phyloP scores from a whole-genome alignment of 345 rosid genomes.

The Rhodamnia argentea region DNA sequence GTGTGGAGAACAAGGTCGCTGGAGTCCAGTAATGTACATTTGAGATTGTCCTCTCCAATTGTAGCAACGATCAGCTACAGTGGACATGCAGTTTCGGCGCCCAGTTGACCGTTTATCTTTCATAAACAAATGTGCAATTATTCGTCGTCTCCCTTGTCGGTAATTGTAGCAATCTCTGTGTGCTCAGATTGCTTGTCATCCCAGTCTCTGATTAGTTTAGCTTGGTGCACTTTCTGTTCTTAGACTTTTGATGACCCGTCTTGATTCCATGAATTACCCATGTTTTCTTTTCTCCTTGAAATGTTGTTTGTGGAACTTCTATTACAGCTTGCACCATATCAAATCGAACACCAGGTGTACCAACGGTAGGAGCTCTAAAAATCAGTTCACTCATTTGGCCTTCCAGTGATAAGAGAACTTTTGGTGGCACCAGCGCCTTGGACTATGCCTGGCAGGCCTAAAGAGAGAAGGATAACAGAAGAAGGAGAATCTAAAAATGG shows the following conservation, averaged over 20 bases:
- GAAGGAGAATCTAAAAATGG: not conserved
- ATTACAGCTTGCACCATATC: not conserved
- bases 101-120: not conserved
- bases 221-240: too few relatives aligned
- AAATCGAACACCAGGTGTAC: not conserved
- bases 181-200: not conserved
- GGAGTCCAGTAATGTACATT: not conserved
- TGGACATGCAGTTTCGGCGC: not conserved
- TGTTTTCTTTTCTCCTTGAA: not conserved
- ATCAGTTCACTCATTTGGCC: not conserved
- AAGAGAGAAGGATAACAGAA: not conserved
- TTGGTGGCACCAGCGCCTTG: not conserved
- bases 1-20: not conserved
- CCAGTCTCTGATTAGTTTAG: not conserved
- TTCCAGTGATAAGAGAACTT: not conserved
- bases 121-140: not conserved
- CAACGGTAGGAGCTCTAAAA: not conserved
- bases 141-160: not conserved
- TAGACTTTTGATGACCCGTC: not conserved
- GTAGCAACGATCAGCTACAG: too few relatives aligned
- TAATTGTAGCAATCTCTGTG: not conserved
- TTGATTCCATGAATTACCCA: not conserved
- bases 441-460: not conserved
- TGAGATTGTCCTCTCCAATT: too few relatives aligned
- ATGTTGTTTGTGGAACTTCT: not conserved